Evolutionary conservation across 352 stramenopile genomes (phyloP).

Genomic region (Phytopythium kandeliae): DNA sequence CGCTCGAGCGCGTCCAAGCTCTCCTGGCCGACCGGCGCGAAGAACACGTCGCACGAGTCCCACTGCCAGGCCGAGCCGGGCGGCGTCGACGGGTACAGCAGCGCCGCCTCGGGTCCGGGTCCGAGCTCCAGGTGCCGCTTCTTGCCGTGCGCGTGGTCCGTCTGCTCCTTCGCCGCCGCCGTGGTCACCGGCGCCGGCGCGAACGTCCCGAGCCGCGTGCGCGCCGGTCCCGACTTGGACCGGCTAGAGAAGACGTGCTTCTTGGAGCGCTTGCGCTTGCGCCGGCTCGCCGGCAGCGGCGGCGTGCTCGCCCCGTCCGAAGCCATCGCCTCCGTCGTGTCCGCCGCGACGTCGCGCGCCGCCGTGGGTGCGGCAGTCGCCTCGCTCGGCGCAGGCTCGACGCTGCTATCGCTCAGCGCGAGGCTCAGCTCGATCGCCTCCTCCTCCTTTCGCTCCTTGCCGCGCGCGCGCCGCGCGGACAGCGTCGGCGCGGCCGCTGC

Average conservation of each 20-base stretch:
- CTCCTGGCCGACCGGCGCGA: conserved; percentile 35
- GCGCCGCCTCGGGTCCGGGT: neutral
- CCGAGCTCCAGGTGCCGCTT: neutral
- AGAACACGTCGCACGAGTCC: conserved; percentile 55
- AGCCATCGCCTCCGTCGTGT: neutral
- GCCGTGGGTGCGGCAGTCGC: too few relatives aligned
- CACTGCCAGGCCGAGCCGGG: conserved; percentile 50
- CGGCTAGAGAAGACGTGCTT: conserved; percentile 27
- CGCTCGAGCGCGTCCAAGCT: conserved; percentile 49
- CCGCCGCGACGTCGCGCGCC: too few relatives aligned
- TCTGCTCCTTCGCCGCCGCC: neutral
- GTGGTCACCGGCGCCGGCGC: neutral
- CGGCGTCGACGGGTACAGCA: conserved; percentile 28
- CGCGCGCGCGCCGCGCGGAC: neutral
- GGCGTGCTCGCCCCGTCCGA: neutral
- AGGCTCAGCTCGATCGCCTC: conserved; percentile 28
- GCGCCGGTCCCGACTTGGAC: neutral
- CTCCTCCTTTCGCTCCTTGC: neutral
- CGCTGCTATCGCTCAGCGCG: conserved; percentile 31
- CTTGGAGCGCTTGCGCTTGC: conserved; percentile 43
- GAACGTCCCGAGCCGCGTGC: neutral
- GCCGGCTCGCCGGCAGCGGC: conserved; percentile 1
- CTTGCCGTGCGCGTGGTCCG: neutral
- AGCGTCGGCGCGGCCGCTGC: neutral
- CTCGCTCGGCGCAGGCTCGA: conserved; percentile 4